phyloP scores from a whole-genome alignment of 768 basidiomycete genomes.

The Psilocybe cyanescens region DNA sequence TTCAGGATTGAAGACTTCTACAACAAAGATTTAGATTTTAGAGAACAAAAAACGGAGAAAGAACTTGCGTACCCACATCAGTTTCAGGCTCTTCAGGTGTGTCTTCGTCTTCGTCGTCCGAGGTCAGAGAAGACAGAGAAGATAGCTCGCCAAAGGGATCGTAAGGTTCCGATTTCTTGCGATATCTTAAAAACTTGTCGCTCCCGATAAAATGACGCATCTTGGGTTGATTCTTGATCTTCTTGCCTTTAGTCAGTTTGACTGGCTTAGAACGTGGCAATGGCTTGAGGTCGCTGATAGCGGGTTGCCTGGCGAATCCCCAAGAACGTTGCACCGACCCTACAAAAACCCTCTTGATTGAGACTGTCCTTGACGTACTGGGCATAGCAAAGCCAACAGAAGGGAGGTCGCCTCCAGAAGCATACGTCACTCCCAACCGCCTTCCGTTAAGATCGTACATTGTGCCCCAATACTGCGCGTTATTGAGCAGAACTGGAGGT shows the following conservation, averaged over 20 bases:
- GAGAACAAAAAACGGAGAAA: background rate
- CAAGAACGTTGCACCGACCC: constrained; percentile 23
- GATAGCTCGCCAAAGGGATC: constrained; percentile 10
- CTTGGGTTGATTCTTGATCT: background rate
- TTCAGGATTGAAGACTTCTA: constrained; percentile 21
- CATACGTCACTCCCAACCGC: constrained; percentile 29
- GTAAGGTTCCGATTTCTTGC: background rate
- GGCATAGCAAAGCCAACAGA: constrained; percentile 21
- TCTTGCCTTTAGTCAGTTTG: background rate
- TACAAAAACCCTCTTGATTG: constrained; percentile 25
- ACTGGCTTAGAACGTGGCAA: background rate
- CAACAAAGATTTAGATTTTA: background rate
- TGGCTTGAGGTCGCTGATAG: background rate
- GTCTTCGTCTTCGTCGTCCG: constrained; percentile 3
- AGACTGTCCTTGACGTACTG: background rate
- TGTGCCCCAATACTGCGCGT: constrained; percentile 32
- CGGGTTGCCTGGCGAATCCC: background rate
- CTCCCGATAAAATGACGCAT: background rate
- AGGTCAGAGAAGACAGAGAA: constrained; percentile 6
- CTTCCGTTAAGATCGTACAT: constrained; percentile 33
- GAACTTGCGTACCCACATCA: constrained; percentile 8
- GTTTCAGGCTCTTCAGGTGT: constrained; percentile 5
- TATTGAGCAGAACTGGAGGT: constrained; percentile 2
- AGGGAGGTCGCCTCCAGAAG: constrained; percentile 3
- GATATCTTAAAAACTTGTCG: background rate